Evolutionary conservation across 768 basidiomycete species (phyloP).

Genomic region (Tricholoma matsutake): DNA sequence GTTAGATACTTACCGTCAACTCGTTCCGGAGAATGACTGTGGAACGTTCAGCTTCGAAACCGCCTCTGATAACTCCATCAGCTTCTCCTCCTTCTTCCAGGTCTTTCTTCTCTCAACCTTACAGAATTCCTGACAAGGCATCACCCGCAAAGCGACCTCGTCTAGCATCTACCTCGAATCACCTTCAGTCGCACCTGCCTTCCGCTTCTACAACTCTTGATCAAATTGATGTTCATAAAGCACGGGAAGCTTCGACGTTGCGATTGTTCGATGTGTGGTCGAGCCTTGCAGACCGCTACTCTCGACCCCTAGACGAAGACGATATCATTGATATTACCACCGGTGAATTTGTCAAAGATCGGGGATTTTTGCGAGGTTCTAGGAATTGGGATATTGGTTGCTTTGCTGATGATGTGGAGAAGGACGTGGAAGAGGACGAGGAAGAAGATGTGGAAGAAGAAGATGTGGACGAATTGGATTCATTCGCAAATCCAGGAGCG

Average conservation of each 20-base stretch:
- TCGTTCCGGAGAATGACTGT: too few species aligned
- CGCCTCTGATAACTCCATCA: slow-evolving; percentile 48
- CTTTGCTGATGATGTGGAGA: slow-evolving; percentile 38
- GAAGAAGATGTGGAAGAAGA: slow-evolving; percentile 49
- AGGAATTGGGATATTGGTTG: slow-evolving; percentile 49
- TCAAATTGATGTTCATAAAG: slow-evolving; percentile 45
- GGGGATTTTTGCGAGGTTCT: slow-evolving; percentile 56
- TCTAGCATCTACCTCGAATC: slow-evolving; percentile 42
- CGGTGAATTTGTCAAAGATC: slow-evolving; percentile 61
- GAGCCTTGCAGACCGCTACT: slow-evolving; percentile 65
- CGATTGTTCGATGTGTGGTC: slow-evolving; percentile 65
- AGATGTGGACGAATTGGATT: slow-evolving; percentile 60
- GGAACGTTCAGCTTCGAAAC: slow-evolving; percentile 9
- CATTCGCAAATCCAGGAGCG: slow-evolving; percentile 33
- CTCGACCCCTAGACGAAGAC: slow-evolving; percentile 67
- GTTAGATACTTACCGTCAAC: too few species aligned
- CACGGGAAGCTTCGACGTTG: slow-evolving; percentile 52
- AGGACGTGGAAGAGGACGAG: slow-evolving; percentile 30
- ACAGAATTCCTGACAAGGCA: slow-evolving; percentile 28
- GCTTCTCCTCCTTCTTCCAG: slow-evolving; percentile 45
- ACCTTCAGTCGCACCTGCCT: slow-evolving; percentile 20
- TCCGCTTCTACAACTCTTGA: slow-evolving; percentile 26
- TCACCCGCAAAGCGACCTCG: slow-evolving; percentile 51
- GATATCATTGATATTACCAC: slow-evolving; percentile 73
- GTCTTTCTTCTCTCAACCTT: slow-evolving; percentile 20